Conservation (phyloP, 2,329 filamentous ascomycete genomes). For the Pseudocercospora fuligena region DNA sequence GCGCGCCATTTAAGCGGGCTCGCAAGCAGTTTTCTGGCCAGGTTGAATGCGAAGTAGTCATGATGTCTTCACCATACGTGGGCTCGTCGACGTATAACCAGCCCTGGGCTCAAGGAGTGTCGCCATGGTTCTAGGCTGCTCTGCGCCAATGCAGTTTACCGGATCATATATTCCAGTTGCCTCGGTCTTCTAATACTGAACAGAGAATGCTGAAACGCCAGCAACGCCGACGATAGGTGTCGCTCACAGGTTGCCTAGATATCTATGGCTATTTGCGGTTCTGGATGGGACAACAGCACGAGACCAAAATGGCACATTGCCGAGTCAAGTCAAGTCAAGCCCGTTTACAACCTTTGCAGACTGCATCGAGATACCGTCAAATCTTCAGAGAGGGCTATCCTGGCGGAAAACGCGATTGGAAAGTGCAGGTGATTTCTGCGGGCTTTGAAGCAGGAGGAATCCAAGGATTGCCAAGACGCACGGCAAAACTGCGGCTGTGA, state of each 20-base stretch:
- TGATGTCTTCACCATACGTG: not conserved
- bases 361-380: not conserved
- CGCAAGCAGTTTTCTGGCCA: not conserved
- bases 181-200: not conserved
- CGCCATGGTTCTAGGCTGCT: not conserved
- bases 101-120: not conserved
- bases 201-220: not conserved
- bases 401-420: not conserved
- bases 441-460: not conserved
- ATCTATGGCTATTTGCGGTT: not conserved
- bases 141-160: not conserved
- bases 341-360: not conserved
- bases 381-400: not conserved
- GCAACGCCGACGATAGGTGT: not conserved
- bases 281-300: not conserved
- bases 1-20: not conserved
- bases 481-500: not conserved
- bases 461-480: not conserved
- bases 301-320: not conserved
- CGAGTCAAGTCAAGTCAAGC: not conserved
- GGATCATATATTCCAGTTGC: not conserved
- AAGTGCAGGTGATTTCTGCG: too few relatives aligned
- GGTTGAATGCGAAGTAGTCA: not conserved
- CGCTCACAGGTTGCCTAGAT: not conserved
- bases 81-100: too few relatives aligned